These are phyloP conservation scores for Primulina eburnea DNA, from an alignment of 257 asterid species.

Conservation along the genomic window DNA sequence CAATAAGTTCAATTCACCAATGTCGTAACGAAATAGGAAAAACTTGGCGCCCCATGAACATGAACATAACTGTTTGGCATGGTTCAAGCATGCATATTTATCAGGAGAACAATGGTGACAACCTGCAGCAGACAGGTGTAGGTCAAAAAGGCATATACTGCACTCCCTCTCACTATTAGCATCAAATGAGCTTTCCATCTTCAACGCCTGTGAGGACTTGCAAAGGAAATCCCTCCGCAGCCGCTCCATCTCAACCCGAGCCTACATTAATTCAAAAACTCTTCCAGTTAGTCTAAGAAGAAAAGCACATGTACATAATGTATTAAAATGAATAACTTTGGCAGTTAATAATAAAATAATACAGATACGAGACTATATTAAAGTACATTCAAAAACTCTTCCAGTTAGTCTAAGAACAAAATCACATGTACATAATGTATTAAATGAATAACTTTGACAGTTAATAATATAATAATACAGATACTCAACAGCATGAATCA, in stretches of 20 bases:
- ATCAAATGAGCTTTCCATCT: constrained; percentile 95
- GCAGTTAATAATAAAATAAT: background rate
- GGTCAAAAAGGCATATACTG: constrained; percentile 82
- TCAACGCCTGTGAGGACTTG: constrained; percentile 77
- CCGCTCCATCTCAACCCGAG: constrained; percentile 83
- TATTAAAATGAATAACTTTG: background rate
- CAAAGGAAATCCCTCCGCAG: constrained; percentile 72
- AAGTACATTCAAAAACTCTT: constrained; percentile 22
- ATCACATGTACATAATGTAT: background rate
- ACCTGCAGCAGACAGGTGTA: constrained; percentile 98
- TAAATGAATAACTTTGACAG: background rate
- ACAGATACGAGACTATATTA: constrained; percentile 7
- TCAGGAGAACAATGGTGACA: constrained; percentile 95
- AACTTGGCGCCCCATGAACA: constrained; percentile 96
- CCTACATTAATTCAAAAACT: constrained; percentile 34
- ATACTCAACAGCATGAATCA: background rate
- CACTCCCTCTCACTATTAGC: constrained; percentile 94
- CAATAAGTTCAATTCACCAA: constrained; percentile 70
- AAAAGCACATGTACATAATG: background rate
- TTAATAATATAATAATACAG: constrained; percentile 1
- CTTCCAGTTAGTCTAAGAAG: constrained; percentile 18
- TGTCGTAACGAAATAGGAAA: constrained; percentile 86
- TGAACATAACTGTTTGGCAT: constrained; percentile 85
- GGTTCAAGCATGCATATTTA: constrained; percentile 94
- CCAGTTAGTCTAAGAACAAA: constrained; percentile 16